Evolutionary conservation across 805 yeast genomes (phyloP).

Genomic region (Starmera quercuum): DNA sequence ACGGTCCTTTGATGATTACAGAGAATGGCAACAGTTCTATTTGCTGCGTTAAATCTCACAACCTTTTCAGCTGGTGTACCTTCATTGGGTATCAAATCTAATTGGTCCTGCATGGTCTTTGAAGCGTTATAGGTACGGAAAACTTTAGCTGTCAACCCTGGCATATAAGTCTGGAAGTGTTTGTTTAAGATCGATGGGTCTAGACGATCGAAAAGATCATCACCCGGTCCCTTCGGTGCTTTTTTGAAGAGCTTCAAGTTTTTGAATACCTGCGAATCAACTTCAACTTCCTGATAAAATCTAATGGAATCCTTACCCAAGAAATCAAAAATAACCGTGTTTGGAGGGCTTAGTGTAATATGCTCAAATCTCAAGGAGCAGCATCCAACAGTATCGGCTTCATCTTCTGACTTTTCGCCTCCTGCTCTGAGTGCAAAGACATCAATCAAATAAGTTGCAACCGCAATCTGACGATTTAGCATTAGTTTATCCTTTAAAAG

Average conservation of each 20-base stretch:
- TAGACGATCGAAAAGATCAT: slow-evolving; percentile 84
- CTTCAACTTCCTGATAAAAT: slow-evolving; percentile 87
- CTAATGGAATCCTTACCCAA: slow-evolving; percentile 94
- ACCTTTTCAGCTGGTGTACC: slow-evolving; percentile 87
- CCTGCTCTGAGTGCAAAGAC: slow-evolving; percentile 95
- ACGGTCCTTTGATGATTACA: slow-evolving; percentile 97
- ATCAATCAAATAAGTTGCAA: slow-evolving; percentile 89
- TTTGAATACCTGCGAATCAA: slow-evolving; percentile 86
- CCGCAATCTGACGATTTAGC: slow-evolving; percentile 87
- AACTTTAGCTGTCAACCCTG: slow-evolving; percentile 91
- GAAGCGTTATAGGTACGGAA: slow-evolving; percentile 97
- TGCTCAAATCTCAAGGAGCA: slow-evolving; percentile 91
- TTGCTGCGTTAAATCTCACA: slow-evolving; percentile 87
- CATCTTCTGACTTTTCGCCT: slow-evolving; percentile 95
- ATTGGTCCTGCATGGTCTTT: slow-evolving; percentile 92
- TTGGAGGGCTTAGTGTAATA: slow-evolving; percentile 77
- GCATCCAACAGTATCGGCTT: slow-evolving; percentile 97
- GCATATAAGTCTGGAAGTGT: slow-evolving; percentile 83
- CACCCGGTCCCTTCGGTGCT: slow-evolving; percentile 85
- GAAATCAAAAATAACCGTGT: slow-evolving; percentile 81
- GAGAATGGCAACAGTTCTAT: slow-evolving; percentile 87
- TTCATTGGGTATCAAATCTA: slow-evolving; percentile 75
- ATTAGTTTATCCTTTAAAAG: slow-evolving; percentile 67
- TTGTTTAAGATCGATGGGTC: slow-evolving; percentile 79
- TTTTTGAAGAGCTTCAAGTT: slow-evolving; percentile 82